These are phyloP conservation scores for Stenocarpella maydis DNA, from an alignment of 2,329 filamentous ascomycete species.

Conservation along the genomic window DNA sequence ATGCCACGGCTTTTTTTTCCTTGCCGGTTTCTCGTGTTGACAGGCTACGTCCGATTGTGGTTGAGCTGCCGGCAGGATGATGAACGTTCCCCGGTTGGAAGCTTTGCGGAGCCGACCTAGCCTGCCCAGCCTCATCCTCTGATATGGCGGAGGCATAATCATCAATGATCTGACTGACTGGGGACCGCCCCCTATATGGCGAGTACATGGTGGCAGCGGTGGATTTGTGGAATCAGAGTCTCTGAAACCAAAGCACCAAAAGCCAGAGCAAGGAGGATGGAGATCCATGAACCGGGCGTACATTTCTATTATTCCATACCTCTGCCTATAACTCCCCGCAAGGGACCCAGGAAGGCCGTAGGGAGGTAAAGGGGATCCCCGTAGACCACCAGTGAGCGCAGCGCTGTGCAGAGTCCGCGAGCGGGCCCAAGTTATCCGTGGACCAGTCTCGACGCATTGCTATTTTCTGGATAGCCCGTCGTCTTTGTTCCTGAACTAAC, in stretches of 20 bases:
- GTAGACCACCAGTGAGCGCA: not conserved
- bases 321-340: too few relatives aligned
- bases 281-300: not conserved
- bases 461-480: not conserved
- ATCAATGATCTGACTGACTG: constrained; percentile 11
- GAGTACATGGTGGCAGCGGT: constrained; percentile 1
- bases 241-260: not conserved
- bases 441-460: constrained; percentile 5
- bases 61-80: constrained; percentile 24
- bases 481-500: constrained; percentile 2
- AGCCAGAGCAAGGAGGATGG: not conserved
- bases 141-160: not conserved
- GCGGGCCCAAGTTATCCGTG: constrained; percentile 1
- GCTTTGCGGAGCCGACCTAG: constrained; percentile 24
- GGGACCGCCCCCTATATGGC: not conserved
- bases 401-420: not conserved
- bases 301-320: not conserved
- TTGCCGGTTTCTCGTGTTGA: not conserved
- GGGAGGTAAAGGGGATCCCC: not conserved
- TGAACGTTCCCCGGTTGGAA: constrained; percentile 31
- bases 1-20: not conserved
- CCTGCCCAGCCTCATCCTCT: not conserved
- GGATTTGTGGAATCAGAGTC: not conserved
- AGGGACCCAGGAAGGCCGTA: not conserved
- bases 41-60: constrained; percentile 28